phyloP scores from a whole-genome alignment of 1,284 basidiomycete species.

The Hortiboletus rubellus region DNA sequence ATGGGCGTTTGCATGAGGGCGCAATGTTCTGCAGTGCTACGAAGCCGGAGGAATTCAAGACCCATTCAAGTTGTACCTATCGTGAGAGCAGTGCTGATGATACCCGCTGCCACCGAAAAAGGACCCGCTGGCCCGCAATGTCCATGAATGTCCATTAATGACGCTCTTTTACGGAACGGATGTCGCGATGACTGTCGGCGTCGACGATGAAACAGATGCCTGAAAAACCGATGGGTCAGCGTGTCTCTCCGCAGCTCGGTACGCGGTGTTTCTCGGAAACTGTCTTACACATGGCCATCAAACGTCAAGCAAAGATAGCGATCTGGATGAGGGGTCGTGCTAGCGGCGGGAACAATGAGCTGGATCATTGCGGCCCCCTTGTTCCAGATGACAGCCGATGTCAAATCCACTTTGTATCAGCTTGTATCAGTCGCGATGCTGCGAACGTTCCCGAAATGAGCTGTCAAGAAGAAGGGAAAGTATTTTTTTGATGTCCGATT shows the following conservation, averaged over 20 bases:
- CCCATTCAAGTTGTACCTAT: background rate
- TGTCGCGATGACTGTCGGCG: conserved; percentile 21
- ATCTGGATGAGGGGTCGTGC: conserved; percentile 2
- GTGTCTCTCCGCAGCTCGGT: conserved; percentile 23
- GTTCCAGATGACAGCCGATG: conserved; percentile 25
- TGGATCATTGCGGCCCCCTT: conserved; percentile 16
- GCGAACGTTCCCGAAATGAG: conserved; percentile 23
- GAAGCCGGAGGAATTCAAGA: background rate
- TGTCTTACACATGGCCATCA: conserved; percentile 31
- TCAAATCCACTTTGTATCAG: conserved; percentile 19
- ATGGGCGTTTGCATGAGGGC: background rate
- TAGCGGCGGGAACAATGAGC: conserved; percentile 29
- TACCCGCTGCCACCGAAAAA: background rate
- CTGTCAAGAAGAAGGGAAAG: conserved; percentile 16
- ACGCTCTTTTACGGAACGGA: conserved; percentile 1
- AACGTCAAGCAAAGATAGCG: conserved; percentile 26
- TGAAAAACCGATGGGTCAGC: conserved; percentile 7
- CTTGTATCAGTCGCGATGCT: conserved; percentile 3
- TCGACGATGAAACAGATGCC: conserved; percentile 31
- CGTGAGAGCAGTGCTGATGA: conserved; percentile 12
- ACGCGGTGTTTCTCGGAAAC: conserved; percentile 22
- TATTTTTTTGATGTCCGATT: background rate
- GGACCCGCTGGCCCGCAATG: background rate
- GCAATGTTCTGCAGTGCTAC: background rate
- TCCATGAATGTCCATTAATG: background rate